Evolutionary conservation across 2,329 filamentous ascomycete genomes (phyloP).

Genomic region (Fusarium nanum): DNA sequence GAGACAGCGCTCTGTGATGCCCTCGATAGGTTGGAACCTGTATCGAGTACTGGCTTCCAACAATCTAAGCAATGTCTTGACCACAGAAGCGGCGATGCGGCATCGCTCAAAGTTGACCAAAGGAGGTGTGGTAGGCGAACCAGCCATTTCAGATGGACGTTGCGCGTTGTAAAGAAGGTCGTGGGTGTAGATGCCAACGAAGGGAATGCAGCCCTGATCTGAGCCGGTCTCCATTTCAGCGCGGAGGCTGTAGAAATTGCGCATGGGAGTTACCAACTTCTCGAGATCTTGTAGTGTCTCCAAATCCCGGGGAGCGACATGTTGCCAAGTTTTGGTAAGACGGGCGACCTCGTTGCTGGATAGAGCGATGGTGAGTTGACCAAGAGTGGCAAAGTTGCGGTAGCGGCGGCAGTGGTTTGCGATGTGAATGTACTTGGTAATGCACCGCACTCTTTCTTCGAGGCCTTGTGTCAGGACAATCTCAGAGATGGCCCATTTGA

Average conservation of each 20-base stretch:
- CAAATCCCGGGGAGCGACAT: constrained; percentile 74
- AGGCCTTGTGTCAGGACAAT: constrained; percentile 78
- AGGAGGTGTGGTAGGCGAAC: constrained; percentile 72
- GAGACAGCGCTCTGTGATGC: constrained; percentile 82
- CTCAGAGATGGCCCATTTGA: constrained; percentile 87
- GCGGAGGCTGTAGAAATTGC: constrained; percentile 81
- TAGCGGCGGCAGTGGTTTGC: constrained; percentile 79
- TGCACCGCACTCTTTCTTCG: constrained; percentile 78
- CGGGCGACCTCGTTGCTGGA: constrained; percentile 78
- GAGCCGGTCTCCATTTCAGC: constrained; percentile 80
- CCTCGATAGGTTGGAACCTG: constrained; percentile 78
- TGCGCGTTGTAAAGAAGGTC: constrained; percentile 86
- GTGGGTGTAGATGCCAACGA: constrained; percentile 86
- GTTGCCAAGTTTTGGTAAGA: constrained; percentile 75
- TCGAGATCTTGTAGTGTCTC: constrained; percentile 76
- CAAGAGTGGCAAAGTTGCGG: constrained; percentile 86
- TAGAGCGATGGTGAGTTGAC: constrained; percentile 81
- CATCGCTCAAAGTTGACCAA: constrained; percentile 87
- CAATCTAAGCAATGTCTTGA: constrained; percentile 83
- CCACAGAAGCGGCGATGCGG: constrained; percentile 78
- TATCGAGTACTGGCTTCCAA: constrained; percentile 83
- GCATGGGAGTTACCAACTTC: constrained; percentile 77
- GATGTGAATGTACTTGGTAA: constrained; percentile 86
- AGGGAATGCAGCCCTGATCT: constrained; percentile 82
- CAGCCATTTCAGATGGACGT: constrained; percentile 78